Percentiles rank a stretch among this genome's conserved stretches.
These are phyloP conservation scores for Euclidium syriacum DNA, from an alignment of 345 rosid species.

Conservation along the genomic window DNA sequence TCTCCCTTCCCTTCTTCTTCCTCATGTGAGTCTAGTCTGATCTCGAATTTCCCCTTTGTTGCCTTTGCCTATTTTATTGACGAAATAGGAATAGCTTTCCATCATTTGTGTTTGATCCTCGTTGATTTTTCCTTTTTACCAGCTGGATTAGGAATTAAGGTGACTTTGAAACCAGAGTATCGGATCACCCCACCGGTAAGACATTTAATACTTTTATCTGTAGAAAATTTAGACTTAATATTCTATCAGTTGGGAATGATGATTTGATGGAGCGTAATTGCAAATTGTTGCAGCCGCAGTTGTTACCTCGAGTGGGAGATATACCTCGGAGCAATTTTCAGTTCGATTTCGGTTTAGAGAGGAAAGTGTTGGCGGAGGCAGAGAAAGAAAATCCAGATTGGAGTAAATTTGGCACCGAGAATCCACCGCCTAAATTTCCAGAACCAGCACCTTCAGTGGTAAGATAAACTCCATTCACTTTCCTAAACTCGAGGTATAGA, in stretches of 20 bases:
- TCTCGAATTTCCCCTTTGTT: not conserved
- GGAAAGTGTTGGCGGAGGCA: constrained; percentile 60
- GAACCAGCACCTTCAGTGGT: constrained; percentile 50
- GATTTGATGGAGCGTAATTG: not conserved
- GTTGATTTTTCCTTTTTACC: constrained; percentile 19
- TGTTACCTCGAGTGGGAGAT: constrained; percentile 53
- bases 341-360: constrained; percentile 70
- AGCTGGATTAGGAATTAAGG: constrained; percentile 80
- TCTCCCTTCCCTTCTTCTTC: constrained; percentile 39
- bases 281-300: constrained; percentile 56
- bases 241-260: no score
- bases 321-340: constrained; percentile 74
- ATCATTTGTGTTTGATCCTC: not conserved
- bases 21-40: constrained; percentile 38
- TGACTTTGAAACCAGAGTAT: constrained; percentile 70
- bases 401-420: constrained; percentile 63
- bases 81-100: not conserved
- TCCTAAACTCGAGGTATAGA: not conserved
- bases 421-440: constrained; percentile 44
- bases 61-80: not conserved
- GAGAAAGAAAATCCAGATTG: constrained; percentile 70
- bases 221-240: no score
- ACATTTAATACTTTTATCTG: not conserved
- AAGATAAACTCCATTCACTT: not conserved
- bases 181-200: constrained; percentile 82